Base-by-base conservation (phyloP, 1,139 yeast genomes). In the Pichia sp. region DNA sequence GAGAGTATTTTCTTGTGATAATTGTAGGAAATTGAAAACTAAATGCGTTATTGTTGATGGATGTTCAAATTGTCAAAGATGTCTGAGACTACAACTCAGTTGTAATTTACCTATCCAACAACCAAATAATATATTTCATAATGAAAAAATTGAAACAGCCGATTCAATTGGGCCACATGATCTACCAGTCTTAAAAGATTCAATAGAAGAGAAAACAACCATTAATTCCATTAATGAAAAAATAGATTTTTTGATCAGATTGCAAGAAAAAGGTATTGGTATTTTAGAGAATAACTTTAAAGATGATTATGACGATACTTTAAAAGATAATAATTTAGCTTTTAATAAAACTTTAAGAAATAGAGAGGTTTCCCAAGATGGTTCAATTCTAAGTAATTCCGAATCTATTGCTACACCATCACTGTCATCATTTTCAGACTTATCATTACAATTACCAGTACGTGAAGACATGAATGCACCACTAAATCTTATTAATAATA, bases 1-100 rank as follows among this genome's bases (percentile, higher is more conserved):
- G 47, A 69, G 73, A 49, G 65, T 72, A 0, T 69, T 73, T 40
- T 74, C 80, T 40, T 78, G 83, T 57, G 66, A 66, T 18, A 66
- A 70, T n/a, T 78, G 83, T 53, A 66, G 81, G 10, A 73, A 70
- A 55, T 66, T 75, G 54, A 78, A 78, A 58, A 76, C 81, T 1
- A 67, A 80, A 47, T 78, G 83, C 57, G 79, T 74, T 52, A 72
- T 68, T 51, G 75, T 71, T 39, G 66, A 69, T 0, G 56, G 63
- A 2, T 58, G 60, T 27, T 69, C 69, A 4, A 69, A 70, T 53
- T 78, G 83, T 55, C 75, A 74, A 51, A 64, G 81, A 29, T 78
- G 83, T 52, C 64, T 62, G 43, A 69, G 76, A 40, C 57, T 76
- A 41, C 62, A 71, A 40, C 55, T 76, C 8, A 68, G 65, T 1